These are phyloP conservation scores for Parascedosporium putredinis DNA, from an alignment of 2,329 filamentous ascomycete species.

Conservation along the genomic window DNA sequence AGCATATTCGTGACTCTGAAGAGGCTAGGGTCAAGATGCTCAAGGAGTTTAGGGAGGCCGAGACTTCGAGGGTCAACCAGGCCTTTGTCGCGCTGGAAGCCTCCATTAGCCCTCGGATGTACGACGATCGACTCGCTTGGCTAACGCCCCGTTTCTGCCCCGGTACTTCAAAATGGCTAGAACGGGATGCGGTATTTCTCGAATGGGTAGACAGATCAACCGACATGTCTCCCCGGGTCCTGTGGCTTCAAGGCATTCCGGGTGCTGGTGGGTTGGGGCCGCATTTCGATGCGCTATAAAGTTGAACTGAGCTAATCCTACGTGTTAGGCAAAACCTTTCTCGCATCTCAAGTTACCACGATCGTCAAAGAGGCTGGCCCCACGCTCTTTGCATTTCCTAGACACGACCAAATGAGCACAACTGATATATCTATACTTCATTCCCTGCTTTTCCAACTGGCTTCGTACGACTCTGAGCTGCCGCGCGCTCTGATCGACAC, in stretches of 20 bases:
- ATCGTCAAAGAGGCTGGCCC: neutral
- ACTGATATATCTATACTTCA: conserved; percentile 1
- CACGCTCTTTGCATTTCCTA: neutral
- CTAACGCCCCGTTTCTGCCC: neutral
- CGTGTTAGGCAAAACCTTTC: conserved; percentile 1
- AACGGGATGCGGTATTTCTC: neutral
- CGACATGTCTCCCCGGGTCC: neutral
- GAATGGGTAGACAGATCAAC: neutral
- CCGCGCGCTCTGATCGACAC: neutral
- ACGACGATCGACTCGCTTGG: neutral
- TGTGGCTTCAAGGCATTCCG: conserved; percentile 1
- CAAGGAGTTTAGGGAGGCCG: neutral
- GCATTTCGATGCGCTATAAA: neutral
- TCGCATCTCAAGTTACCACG: neutral
- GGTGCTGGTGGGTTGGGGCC: neutral
- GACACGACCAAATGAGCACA: neutral
- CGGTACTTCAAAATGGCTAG: conserved; percentile 1
- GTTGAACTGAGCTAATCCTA: neutral
- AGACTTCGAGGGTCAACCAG: neutral
- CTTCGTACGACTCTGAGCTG: neutral
- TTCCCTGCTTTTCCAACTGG: conserved; percentile 2
- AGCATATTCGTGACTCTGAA: neutral
- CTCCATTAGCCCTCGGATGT: neutral
- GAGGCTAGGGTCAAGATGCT: neutral
- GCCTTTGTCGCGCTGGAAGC: neutral